These are phyloP conservation scores for Trifolium repens DNA, from an alignment of 306 rosid genomes.

Conservation along the genomic window DNA sequence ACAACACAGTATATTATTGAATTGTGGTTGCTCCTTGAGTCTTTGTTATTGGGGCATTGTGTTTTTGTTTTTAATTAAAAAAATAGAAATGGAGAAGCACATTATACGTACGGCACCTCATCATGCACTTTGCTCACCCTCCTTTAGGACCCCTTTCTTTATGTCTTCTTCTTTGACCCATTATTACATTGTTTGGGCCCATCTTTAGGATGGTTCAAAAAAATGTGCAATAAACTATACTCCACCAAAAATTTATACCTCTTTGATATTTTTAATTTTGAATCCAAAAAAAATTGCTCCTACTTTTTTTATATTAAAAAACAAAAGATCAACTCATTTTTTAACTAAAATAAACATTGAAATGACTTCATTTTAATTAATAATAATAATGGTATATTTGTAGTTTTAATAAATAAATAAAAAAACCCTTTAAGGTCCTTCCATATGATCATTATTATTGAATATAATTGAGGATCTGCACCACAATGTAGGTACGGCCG, in stretches of 20 bases:
- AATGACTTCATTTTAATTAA: not conserved
- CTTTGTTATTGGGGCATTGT: slow-evolving; percentile 30
- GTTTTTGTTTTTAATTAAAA: too few relatives aligned
- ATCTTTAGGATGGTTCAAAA: not conserved
- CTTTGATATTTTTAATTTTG: not conserved
- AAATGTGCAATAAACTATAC: not conserved
- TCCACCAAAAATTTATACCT: not conserved
- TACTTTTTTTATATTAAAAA: not conserved
- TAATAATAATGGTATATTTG: too few relatives aligned
- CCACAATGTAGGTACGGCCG: too few relatives aligned
- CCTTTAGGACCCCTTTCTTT: not conserved
- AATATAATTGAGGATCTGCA: too few relatives aligned
- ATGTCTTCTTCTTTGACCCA: slow-evolving; percentile 38
- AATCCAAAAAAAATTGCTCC: not conserved
- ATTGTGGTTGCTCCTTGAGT: not conserved
- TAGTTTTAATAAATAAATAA: too few relatives aligned
- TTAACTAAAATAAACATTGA: not conserved
- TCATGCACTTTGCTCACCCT: not conserved
- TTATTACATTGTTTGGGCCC: slow-evolving; percentile 9
- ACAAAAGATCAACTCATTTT: too few relatives aligned
- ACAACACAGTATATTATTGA: not conserved
- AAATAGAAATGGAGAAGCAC: not conserved
- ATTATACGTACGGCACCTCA: slow-evolving; percentile 13
- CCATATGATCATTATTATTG: too few relatives aligned
- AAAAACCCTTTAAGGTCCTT: too few relatives aligned